Evolutionary conservation across 2,329 filamentous ascomycete genomes (phyloP).

Genomic region (Exophiala sideris): DNA sequence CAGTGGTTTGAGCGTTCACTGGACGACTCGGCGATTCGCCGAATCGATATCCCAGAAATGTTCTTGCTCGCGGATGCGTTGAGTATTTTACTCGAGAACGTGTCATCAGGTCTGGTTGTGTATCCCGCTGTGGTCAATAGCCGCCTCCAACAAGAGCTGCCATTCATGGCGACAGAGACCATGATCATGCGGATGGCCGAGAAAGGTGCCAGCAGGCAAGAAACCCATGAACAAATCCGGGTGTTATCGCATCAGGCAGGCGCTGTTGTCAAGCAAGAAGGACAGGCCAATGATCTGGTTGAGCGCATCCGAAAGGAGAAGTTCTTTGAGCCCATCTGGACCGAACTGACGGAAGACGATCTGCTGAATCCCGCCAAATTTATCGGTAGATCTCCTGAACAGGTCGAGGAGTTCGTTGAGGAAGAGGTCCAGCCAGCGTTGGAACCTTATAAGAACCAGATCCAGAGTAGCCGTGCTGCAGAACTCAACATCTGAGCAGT

Average conservation of each 20-base stretch:
- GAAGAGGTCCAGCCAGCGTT: slow-evolving; percentile 49
- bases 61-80: slow-evolving; percentile 68
- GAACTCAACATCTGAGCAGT: slow-evolving; percentile 39
- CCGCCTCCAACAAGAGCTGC: slow-evolving; percentile 70
- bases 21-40: slow-evolving; percentile 39
- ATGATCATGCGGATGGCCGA: slow-evolving; percentile 77
- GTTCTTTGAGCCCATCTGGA: slow-evolving; percentile 71
- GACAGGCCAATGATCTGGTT: slow-evolving; percentile 76
- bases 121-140: slow-evolving; percentile 71
- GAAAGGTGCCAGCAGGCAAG: slow-evolving; percentile 69
- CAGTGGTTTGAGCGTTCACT: slow-evolving; percentile 79
- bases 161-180: slow-evolving; percentile 75
- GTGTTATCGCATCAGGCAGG: slow-evolving; percentile 76
- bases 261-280: slow-evolving; percentile 67
- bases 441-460: slow-evolving; percentile 43
- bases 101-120: slow-evolving; percentile 67
- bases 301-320: slow-evolving; percentile 67
- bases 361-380: slow-evolving; percentile 64
- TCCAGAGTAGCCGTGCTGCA: slow-evolving; percentile 37
- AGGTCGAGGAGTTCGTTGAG: slow-evolving; percentile 52
- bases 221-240: slow-evolving; percentile 82
- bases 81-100: slow-evolving; percentile 64
- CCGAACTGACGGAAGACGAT: slow-evolving; percentile 58
- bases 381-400: slow-evolving; percentile 54
- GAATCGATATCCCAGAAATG: slow-evolving; percentile 61